These are phyloP conservation scores for Rutidosis leptorrhynchoides DNA, from an alignment of 129 eudicot genomes.

Conservation along the genomic window DNA sequence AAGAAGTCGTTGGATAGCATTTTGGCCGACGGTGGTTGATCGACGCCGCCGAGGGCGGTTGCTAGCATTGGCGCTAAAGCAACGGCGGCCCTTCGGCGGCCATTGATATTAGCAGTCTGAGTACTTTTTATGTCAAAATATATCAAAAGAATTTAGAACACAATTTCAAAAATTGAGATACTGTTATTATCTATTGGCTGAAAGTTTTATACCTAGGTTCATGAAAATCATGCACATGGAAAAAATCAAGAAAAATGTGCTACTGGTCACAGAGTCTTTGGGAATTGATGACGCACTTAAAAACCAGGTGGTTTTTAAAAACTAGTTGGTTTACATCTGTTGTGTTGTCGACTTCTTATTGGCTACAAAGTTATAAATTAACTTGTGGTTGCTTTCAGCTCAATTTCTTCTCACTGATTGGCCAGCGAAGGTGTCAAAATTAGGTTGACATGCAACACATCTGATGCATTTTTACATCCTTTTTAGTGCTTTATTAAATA, in stretches of 20 bases:
- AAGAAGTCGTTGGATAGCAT: no score
- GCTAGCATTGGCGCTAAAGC: no score
- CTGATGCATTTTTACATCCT: constrained; percentile 16
- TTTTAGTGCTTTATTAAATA: constrained; percentile 27
- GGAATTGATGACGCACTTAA: constrained; percentile 9
- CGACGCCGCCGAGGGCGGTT: no score
- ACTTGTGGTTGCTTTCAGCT: constrained; percentile 16
- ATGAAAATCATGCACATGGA: constrained; percentile 14
- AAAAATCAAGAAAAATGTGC: neutral
- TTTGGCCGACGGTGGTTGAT: no score
- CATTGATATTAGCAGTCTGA: no score
- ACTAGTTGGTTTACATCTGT: constrained; percentile 19
- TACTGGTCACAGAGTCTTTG: constrained; percentile 20
- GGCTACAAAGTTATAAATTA: neutral
- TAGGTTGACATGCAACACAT: constrained; percentile 23
- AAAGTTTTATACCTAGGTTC: neutral
- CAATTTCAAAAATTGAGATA: no score
- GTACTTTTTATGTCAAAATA: no score
- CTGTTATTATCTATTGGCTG: constrained; percentile 10
- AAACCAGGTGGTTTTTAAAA: constrained; percentile 18
- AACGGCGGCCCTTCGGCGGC: no score
- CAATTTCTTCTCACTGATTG: constrained; percentile 35
- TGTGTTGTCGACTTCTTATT: constrained; percentile 30
- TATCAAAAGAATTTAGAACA: no score
- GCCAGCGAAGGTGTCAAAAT: constrained; percentile 20